Evolutionary conservation across 164 flowering plant genomes (phyloP).

Genomic region (Malania oleifera): DNA sequence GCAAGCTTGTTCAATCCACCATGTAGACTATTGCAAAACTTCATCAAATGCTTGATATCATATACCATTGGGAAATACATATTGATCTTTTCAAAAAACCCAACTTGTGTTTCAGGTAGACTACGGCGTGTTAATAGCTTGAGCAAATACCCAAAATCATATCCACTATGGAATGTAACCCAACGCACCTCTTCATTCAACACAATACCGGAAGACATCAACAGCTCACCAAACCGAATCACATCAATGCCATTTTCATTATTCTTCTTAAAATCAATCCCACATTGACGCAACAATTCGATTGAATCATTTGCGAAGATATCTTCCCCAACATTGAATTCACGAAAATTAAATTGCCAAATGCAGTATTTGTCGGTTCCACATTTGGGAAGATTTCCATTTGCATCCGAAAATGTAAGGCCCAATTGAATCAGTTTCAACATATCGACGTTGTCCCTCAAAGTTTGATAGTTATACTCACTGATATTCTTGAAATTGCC

Average conservation of each 20-base stretch:
- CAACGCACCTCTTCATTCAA: slow-evolving; percentile 37
- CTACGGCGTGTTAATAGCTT: slow-evolving; percentile 40
- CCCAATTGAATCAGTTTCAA: slow-evolving; percentile 51
- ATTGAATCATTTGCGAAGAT: slow-evolving; percentile 42
- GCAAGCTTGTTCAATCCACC: slow-evolving; percentile 62
- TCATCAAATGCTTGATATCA: slow-evolving; percentile 61
- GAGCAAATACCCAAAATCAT: slow-evolving; percentile 45
- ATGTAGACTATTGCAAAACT: slow-evolving; percentile 53
- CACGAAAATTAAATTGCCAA: slow-evolving; percentile 55
- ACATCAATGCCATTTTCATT: slow-evolving; percentile 48
- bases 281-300: slow-evolving; percentile 42
- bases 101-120: slow-evolving; percentile 40
- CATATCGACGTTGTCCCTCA: slow-evolving; percentile 54
- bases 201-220: slow-evolving; percentile 49
- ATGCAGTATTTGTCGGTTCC: slow-evolving; percentile 35
- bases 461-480: slow-evolving; percentile 43
- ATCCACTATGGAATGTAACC: slow-evolving; percentile 50
- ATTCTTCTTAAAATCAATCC: slow-evolving; percentile 53
- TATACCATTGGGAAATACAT: slow-evolving; percentile 43
- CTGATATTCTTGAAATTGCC: slow-evolving; percentile 44
- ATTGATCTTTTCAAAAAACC: slow-evolving; percentile 41
- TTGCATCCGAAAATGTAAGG: slow-evolving; percentile 44
- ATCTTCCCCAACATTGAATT: slow-evolving; percentile 36
- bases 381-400: slow-evolving; percentile 47
- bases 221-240: slow-evolving; percentile 43